These are phyloP conservation scores for Choiromyces venosus DNA, from an alignment of 495 filamentous ascomycete genomes.

Conservation along the genomic window DNA sequence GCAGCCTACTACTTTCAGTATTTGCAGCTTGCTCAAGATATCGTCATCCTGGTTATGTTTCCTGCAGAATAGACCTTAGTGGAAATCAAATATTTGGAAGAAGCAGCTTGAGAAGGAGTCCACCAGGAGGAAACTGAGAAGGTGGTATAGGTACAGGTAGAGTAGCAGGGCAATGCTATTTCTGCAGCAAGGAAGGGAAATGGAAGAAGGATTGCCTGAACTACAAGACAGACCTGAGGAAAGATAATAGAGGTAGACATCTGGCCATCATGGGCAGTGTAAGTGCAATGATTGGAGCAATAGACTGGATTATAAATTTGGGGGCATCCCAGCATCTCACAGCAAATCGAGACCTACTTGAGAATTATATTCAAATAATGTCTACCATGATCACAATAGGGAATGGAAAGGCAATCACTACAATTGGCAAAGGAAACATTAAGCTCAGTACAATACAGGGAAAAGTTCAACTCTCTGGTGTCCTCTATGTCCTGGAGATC, in stretches of 20 bases:
- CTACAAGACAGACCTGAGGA: background rate
- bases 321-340: background rate
- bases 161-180: background rate
- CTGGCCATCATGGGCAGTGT: background rate
- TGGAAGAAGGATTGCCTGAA: background rate
- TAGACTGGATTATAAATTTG: background rate
- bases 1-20: too few relatives aligned
- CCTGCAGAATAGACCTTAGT: background rate
- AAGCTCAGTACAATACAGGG: too few relatives aligned
- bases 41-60: background rate
- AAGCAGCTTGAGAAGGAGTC: too few relatives aligned
- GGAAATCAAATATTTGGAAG: too few relatives aligned
- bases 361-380: background rate
- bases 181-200: background rate
- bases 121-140: too few relatives aligned
- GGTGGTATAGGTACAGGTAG: too few relatives aligned
- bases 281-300: background rate
- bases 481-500: background rate
- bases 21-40: too few relatives aligned
- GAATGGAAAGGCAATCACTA: background rate
- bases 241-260: background rate
- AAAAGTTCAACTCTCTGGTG: background rate
- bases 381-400: background rate
- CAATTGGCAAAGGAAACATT: background rate
- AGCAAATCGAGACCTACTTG: background rate